Evolutionary conservation across 495 filamentous ascomycete species (phyloP).

Genomic region (Hypomontagnella monticulosa): DNA sequence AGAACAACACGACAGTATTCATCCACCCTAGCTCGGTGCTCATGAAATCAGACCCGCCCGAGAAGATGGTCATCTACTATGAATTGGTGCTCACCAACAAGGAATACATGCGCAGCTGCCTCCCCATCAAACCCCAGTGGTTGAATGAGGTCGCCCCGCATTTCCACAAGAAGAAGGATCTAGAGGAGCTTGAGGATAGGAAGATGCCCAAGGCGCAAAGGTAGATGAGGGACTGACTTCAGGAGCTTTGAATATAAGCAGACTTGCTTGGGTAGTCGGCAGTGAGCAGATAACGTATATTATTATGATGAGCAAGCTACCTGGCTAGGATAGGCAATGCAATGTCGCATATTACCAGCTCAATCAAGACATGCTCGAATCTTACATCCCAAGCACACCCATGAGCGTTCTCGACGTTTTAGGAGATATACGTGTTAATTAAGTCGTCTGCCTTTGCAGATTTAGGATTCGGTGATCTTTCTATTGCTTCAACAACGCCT

Average conservation of each 20-base stretch:
- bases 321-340: neutral
- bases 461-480: neutral
- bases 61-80: constrained; percentile 88
- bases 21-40: constrained; percentile 87
- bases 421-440: too few relatives aligned
- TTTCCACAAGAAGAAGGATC: constrained; percentile 92
- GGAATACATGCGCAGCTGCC: constrained; percentile 90
- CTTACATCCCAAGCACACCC: too few relatives aligned
- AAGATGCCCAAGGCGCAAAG: constrained; percentile 68
- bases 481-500: constrained; percentile 43
- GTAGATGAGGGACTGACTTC: constrained; percentile 5
- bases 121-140: constrained; percentile 88
- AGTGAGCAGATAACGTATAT: neutral
- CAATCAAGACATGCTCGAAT: too few relatives aligned
- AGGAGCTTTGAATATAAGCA: constrained; percentile 2
- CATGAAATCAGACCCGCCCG: constrained; percentile 78
- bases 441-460: neutral
- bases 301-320: neutral
- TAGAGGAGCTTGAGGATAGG: constrained; percentile 81
- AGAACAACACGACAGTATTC: constrained; percentile 89
- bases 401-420: too few relatives aligned
- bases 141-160: constrained; percentile 92
- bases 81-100: constrained; percentile 93
- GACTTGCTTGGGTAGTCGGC: neutral
- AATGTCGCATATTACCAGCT: neutral